phyloP scores from a whole-genome alignment of 345 rosid genomes.

The Lepidium didymum region DNA sequence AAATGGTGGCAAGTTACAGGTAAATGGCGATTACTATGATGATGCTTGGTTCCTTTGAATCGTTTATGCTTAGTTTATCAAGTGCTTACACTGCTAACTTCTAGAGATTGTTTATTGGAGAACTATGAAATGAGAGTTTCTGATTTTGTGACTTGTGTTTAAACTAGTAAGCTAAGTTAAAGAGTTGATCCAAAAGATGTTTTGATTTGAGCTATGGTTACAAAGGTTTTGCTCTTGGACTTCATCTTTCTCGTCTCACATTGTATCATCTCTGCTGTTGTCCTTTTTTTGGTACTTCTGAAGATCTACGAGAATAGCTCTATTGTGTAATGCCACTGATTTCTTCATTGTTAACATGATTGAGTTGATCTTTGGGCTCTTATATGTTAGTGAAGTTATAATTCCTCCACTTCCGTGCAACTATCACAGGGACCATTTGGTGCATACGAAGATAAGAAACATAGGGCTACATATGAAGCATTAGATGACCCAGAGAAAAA shows the following conservation, averaged over 20 bases:
- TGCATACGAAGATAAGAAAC: slow-evolving; percentile 81
- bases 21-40: background rate
- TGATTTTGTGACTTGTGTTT: background rate
- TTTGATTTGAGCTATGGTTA: background rate
- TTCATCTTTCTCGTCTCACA: background rate
- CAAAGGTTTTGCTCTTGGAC: background rate
- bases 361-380: background rate
- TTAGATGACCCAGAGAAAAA: slow-evolving; percentile 72
- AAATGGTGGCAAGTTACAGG: slow-evolving; percentile 82
- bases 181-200: background rate
- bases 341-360: background rate
- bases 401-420: background rate
- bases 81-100: background rate
- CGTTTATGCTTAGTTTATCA: background rate
- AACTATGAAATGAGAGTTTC: background rate
- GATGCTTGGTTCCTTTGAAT: background rate
- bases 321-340: background rate
- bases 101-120: background rate
- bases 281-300: background rate
- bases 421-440: slow-evolving; percentile 60
- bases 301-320: background rate
- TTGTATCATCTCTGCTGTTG: background rate
- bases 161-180: background rate
- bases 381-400: background rate
- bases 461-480: slow-evolving; percentile 72